Base-by-base conservation (phyloP, 2,329 filamentous ascomycete species). In the Colletotrichum plurivorum region DNA sequence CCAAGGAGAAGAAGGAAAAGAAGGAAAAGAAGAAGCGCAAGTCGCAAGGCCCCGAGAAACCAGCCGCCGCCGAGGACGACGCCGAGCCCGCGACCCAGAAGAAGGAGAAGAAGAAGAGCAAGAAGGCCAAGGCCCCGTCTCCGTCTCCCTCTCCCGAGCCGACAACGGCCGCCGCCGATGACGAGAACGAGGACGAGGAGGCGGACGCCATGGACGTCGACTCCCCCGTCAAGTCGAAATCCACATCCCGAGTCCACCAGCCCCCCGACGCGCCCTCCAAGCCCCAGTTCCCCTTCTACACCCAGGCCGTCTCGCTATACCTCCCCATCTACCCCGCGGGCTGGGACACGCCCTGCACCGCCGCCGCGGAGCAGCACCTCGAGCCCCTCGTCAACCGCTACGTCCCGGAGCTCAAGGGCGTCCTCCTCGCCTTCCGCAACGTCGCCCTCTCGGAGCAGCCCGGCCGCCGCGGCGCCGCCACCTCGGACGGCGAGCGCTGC, bases 301-400 rank as follows among this genome's bases (percentile, higher is more conserved):
- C 90, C 31, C 92, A 95, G 76, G 94, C 92, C 22, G 88, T 94
- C 49, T 95, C 95, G 2, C 88, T 97, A 74, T 95, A 93, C 81
- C 87, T 95, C 71, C 89, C 92, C 1, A 85, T 96, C 71, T 92
- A 90, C 71, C 93, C 93, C 12, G 83, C 89, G 46, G 91, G 91
- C 52, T 92, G 93, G 80, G 84, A 88, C 70, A 87, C 89, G 67
- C 92, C 93, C 0, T 82, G 94, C 72, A 90, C 92, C 73, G 92
- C 89, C 67, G 87, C 92, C 70, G 90, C 91, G 76, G 88, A 90
- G 70, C 92, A 95, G 75, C 90, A 95, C 76, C 87, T 96, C 65
- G 90, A 90, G 46, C 92, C 92, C 10, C 86, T 95, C 7, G 84
- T 94, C 49, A 91, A 95, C 76, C 92, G 89, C 73, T 96, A 95